Evolutionary conservation across 2,329 filamentous ascomycete species (phyloP).

Genomic region (Diaporthe citri): DNA sequence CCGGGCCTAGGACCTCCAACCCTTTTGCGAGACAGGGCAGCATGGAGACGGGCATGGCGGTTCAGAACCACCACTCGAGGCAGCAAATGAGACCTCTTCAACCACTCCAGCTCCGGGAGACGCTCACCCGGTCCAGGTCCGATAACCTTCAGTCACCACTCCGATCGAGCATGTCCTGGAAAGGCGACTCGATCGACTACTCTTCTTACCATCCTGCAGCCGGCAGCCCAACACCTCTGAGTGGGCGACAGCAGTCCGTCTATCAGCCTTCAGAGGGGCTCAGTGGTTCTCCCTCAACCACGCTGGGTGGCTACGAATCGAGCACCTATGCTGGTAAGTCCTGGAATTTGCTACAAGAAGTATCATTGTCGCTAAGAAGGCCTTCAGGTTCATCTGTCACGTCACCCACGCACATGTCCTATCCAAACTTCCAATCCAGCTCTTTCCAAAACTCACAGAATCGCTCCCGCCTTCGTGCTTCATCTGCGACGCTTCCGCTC

Average conservation of each 20-base stretch:
- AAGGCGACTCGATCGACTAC: constrained; percentile 71
- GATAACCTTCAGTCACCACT: constrained; percentile 71
- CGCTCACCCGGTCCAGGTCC: constrained; percentile 67
- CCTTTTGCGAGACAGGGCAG: constrained; percentile 65
- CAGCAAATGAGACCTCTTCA: constrained; percentile 66
- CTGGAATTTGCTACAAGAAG: too few species aligned
- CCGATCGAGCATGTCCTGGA: constrained; percentile 73
- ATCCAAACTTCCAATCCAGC: constrained; percentile 57
- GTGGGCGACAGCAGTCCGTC: constrained; percentile 61
- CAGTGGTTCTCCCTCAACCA: constrained; percentile 52
- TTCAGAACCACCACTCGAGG: constrained; percentile 58
- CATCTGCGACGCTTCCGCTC: constrained; percentile 60
- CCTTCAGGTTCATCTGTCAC: constrained; percentile 59
- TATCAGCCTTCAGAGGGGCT: constrained; percentile 64
- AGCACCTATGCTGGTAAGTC: constrained; percentile 65
- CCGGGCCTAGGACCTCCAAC: constrained; percentile 63
- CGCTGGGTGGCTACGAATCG: constrained; percentile 63
- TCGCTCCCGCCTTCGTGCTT: constrained; percentile 63
- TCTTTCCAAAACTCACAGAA: constrained; percentile 58
- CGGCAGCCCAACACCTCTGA: constrained; percentile 58
- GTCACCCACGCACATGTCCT: constrained; percentile 64
- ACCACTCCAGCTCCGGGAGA: constrained; percentile 70
- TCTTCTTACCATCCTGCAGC: constrained; percentile 60
- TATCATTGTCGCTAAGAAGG: constrained; percentile 34
- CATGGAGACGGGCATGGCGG: constrained; percentile 59